Evolutionary conservation across 1,284 basidiomycete species (phyloP).

Genomic region (Vanrija sp.): DNA sequence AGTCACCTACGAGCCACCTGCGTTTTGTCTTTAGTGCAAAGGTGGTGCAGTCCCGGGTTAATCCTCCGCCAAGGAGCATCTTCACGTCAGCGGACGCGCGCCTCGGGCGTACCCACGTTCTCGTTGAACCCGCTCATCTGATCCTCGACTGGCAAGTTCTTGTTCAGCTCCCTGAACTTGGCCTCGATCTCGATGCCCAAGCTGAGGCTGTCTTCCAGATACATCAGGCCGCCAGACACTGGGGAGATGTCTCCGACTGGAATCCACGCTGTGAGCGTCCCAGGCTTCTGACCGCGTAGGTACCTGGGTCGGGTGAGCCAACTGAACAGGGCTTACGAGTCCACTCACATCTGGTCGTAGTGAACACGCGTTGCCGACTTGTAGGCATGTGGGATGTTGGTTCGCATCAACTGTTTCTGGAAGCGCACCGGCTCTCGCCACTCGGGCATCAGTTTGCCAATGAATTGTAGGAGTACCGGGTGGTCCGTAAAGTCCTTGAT

Average conservation of each 20-base stretch:
- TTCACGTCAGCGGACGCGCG: background rate
- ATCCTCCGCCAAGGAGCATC: constrained; percentile 14
- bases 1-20: constrained; percentile 18
- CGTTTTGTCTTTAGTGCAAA: constrained; percentile 7
- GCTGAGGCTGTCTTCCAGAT: constrained; percentile 22
- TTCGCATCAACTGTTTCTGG: constrained; percentile 12
- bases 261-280: constrained; percentile 28
- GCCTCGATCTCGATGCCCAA: constrained; percentile 27
- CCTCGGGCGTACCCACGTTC: constrained; percentile 16
- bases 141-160: constrained; percentile 17
- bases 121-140: constrained; percentile 25
- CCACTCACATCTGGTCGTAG: constrained; percentile 17
- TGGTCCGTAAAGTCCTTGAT: constrained; percentile 8
- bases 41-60: constrained; percentile 7
- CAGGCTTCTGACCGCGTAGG: constrained; percentile 11
- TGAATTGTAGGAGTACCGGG: constrained; percentile 4
- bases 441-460: constrained; percentile 5
- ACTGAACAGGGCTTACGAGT: too few relatives aligned
- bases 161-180: constrained; percentile 14
- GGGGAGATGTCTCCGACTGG: constrained; percentile 28
- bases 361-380: constrained; percentile 11
- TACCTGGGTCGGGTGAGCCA: background rate
- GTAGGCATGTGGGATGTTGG: constrained; percentile 14
- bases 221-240: constrained; percentile 26
- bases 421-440: constrained; percentile 14